phyloP scores from a whole-genome alignment of 208 protist species.

The Naegleria fowleri region DNA sequence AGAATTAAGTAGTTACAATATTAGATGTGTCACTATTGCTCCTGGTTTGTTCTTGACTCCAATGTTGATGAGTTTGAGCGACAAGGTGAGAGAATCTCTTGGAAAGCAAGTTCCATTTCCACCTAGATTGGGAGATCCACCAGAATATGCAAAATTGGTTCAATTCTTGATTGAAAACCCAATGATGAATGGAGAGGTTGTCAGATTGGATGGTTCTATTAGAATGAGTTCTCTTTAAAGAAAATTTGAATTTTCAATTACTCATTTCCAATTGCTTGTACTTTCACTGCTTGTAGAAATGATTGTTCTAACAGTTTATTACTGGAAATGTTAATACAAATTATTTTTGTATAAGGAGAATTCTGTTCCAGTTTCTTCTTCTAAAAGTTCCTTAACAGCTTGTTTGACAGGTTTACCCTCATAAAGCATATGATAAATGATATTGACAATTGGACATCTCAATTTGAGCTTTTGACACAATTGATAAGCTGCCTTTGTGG shows the following conservation, averaged over 20 bases:
- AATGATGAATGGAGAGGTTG: conserved; percentile 63
- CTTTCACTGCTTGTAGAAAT: no score
- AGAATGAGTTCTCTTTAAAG: neutral
- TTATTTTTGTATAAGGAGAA: neutral
- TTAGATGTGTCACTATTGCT: conserved; percentile 61
- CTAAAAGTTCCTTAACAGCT: conserved; percentile 30
- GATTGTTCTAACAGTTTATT: no score
- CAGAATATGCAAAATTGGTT: conserved; percentile 61
- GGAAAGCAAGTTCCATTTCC: conserved; percentile 56
- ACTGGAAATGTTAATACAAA: neutral
- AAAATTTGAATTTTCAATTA: neutral
- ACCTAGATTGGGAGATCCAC: conserved; percentile 53
- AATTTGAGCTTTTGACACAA: neutral
- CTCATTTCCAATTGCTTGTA: no score
- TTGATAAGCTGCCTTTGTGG: conserved; percentile 19
- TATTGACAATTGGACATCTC: neutral
- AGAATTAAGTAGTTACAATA: conserved; percentile 54
- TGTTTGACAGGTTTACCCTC: conserved; percentile 26
- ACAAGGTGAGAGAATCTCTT: conserved; percentile 45
- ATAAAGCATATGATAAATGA: conserved; percentile 35
- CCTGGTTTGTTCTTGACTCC: conserved; percentile 68
- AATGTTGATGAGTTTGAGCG: conserved; percentile 46
- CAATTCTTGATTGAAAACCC: conserved; percentile 60
- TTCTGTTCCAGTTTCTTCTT: neutral
- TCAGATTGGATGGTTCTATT: conserved; percentile 49